A percentile compares a stretch with the other conserved stretches of the same genome.
Evolutionary conservation across 208 protist genomes (phyloP).

Genomic region (Zelonia costaricensis): DNA sequence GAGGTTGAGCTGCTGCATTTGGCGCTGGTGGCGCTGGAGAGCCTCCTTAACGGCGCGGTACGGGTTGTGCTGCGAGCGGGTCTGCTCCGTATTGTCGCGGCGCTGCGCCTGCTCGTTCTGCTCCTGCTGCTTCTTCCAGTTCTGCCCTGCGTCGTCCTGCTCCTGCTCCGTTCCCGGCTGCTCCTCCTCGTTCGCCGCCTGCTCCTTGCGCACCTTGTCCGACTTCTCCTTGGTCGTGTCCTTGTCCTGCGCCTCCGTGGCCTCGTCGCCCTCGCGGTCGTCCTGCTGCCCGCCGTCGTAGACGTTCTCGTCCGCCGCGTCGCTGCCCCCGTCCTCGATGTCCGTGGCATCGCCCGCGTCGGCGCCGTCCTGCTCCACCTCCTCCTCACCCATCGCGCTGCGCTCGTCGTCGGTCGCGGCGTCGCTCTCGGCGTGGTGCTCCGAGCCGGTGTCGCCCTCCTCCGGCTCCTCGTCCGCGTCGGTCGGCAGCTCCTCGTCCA

Average conservation of each 20-base stretch:
- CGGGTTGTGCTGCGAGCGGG: constrained; percentile 74
- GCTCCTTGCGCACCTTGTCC: constrained; percentile 42
- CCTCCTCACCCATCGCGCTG: constrained; percentile 41
- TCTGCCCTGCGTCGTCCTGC: constrained; percentile 81
- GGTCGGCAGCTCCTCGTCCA: constrained; percentile 39
- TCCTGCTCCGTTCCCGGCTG: constrained; percentile 76
- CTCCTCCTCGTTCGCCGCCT: constrained; percentile 67
- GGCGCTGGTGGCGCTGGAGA: constrained; percentile 76
- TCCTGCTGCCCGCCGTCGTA: constrained; percentile 84
- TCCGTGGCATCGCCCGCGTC: constrained; percentile 34
- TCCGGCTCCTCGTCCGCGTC: constrained; percentile 35
- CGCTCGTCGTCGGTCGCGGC: constrained; percentile 29
- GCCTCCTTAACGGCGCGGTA: constrained; percentile 90
- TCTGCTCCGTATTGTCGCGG: constrained; percentile 79
- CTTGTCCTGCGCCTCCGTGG: constrained; percentile 63
- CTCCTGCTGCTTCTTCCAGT: constrained; percentile 80
- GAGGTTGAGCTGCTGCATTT: constrained; percentile 82
- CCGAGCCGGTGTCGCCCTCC: constrained; percentile 34
- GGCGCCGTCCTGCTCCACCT: constrained; percentile 38
- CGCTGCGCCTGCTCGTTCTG: constrained; percentile 68
- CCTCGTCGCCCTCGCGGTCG: constrained; percentile 75
- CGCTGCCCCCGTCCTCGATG: constrained; percentile 41
- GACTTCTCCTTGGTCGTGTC: constrained; percentile 58
- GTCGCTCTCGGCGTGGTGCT: constrained; percentile 53
- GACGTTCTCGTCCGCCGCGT: constrained; percentile 80